phyloP scores from a whole-genome alignment of 208 protist genomes.

The Naegleria fowleri region DNA sequence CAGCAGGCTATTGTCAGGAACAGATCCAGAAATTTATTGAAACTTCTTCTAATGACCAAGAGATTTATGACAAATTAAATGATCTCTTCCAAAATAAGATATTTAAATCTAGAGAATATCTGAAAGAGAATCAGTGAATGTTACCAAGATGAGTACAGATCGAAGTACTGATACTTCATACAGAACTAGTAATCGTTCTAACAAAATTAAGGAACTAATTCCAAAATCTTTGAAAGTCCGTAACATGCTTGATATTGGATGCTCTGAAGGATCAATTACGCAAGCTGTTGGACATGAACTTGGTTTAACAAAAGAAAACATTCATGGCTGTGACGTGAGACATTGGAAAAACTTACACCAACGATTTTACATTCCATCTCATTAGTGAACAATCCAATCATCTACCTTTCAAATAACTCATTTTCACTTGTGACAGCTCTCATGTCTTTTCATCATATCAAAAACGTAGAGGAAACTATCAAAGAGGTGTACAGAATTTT shows the following conservation, averaged over 20 bases:
- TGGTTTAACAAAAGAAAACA: not conserved
- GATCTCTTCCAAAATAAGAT: not conserved
- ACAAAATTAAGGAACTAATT: not conserved
- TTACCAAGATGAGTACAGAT: not conserved
- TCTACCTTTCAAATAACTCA: not conserved
- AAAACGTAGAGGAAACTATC: not conserved
- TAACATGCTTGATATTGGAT: constrained; percentile 11
- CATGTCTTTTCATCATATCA: constrained; percentile 22
- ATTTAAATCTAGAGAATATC: not conserved
- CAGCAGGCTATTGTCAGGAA: not conserved
- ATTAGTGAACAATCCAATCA: not conserved
- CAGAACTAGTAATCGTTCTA: not conserved
- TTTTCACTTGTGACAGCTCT: not conserved
- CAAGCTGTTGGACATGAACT: not conserved
- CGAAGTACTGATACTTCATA: not conserved
- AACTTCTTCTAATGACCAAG: not conserved
- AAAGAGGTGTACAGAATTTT: constrained; percentile 12
- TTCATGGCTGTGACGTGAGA: constrained; percentile 24
- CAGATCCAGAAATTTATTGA: not conserved
- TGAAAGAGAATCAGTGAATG: not conserved
- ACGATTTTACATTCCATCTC: not conserved
- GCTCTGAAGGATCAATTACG: constrained; percentile 27
- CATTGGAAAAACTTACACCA: not conserved
- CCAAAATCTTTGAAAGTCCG: not conserved
- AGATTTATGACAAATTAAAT: not conserved